Percentiles rank a stretch among this genome's conserved stretches.
Conservation (phyloP, 768 basidiomycete genomes). For the Termitomyces sp. region DNA sequence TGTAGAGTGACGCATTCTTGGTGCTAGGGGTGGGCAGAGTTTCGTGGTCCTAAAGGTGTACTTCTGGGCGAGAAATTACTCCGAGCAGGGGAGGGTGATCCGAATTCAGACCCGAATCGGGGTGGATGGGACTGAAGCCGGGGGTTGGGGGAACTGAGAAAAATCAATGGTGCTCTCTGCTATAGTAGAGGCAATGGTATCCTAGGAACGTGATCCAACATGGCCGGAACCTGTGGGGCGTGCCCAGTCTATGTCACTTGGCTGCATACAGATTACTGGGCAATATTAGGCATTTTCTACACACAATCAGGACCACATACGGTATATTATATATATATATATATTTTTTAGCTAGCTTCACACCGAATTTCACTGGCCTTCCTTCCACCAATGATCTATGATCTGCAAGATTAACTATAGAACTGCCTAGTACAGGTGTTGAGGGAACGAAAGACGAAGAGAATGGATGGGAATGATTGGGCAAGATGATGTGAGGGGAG, state of each 20-base stretch:
- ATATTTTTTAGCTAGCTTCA: background rate
- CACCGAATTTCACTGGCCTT: constrained; percentile 1
- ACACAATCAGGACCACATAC: constrained; percentile 2
- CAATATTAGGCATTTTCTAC: background rate
- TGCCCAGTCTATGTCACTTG: constrained; percentile 8
- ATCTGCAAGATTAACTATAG: background rate
- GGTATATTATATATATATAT: no score
- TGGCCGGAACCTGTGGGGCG: constrained; percentile 22
- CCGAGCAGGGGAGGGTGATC: constrained; percentile 20
- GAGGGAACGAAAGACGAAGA: constrained; percentile 8
- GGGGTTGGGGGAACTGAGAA: constrained; percentile 52
- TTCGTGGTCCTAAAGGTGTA: constrained; percentile 13
- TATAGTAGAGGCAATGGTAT: constrained; percentile 52
- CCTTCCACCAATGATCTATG: background rate
- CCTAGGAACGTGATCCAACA: constrained; percentile 35
- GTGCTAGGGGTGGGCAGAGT: constrained; percentile 8
- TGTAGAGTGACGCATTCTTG: background rate
- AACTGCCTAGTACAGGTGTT: background rate
- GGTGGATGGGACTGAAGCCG: constrained; percentile 41
- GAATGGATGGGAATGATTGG: constrained; percentile 3
- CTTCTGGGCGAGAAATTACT: constrained; percentile 20
- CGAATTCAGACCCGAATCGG: constrained; percentile 32
- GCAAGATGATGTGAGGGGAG: background rate
- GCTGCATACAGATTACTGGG: constrained; percentile 14
- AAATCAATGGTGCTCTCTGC: constrained; percentile 57